Conservation (phyloP, 1,284 basidiomycete species). For the Ustilago tritici region DNA sequence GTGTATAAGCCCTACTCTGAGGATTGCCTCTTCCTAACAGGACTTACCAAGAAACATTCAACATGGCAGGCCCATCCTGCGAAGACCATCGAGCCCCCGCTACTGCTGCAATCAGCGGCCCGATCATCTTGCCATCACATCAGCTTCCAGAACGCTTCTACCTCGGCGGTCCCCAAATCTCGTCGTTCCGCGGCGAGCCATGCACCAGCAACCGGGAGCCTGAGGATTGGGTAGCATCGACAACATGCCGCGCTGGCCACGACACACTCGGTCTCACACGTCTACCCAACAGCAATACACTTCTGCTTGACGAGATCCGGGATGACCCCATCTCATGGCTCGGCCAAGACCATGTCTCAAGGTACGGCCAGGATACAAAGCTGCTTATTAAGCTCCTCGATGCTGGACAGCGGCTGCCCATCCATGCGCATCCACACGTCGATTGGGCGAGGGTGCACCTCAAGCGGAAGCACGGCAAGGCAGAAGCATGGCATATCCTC, state of each 20-base stretch:
- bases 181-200: constrained; percentile 28
- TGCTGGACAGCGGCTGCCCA: constrained; percentile 36
- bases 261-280: constrained; percentile 38
- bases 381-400: constrained; percentile 43
- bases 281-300: constrained; percentile 19
- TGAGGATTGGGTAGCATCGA: constrained; percentile 43
- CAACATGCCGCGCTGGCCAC: constrained; percentile 40
- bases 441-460: constrained; percentile 32
- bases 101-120: constrained; percentile 10
- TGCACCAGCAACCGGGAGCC: constrained; percentile 24
- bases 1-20: too few species aligned
- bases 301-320: constrained; percentile 33
- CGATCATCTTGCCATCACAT: constrained; percentile 31
- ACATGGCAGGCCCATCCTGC: constrained; percentile 20
- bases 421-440: constrained; percentile 40
- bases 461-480: constrained; percentile 37
- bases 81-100: not conserved
- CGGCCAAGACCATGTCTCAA: constrained; percentile 19
- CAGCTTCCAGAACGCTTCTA: constrained; percentile 46
- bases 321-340: constrained; percentile 25
- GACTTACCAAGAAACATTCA: not conserved
- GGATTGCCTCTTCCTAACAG: not conserved
- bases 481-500: constrained; percentile 41
- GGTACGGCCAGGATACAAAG: constrained; percentile 39
- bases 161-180: constrained; percentile 34